These are phyloP conservation scores for Cladosporium sp. DNA, from an alignment of 2,329 filamentous ascomycete genomes.

Conservation along the genomic window DNA sequence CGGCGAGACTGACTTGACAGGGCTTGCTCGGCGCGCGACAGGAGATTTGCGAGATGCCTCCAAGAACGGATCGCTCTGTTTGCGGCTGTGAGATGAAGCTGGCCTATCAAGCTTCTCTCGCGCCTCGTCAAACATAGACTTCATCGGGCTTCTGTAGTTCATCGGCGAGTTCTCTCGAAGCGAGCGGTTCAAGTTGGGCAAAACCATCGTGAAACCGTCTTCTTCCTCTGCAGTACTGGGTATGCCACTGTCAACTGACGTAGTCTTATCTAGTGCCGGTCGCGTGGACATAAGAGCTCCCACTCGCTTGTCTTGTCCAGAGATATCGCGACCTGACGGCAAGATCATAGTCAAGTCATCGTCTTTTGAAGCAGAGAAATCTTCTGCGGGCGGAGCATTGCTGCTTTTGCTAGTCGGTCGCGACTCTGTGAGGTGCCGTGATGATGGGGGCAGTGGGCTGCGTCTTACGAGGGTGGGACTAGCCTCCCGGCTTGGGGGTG, in stretches of 20 bases:
- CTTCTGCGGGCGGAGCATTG: constrained; percentile 27
- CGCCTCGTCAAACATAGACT: constrained; percentile 39
- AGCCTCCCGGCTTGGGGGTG: constrained; percentile 33
- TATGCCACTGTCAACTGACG: constrained; percentile 44
- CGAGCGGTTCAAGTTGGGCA: constrained; percentile 43
- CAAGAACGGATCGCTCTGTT: constrained; percentile 21
- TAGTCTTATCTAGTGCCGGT: constrained; percentile 43
- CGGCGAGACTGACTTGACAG: constrained; percentile 33
- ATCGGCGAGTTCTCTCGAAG: constrained; percentile 33
- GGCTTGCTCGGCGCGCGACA: constrained; percentile 24
- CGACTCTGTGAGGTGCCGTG: constrained; percentile 27
- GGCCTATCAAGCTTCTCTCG: constrained; percentile 28
- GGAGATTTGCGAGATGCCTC: constrained; percentile 14
- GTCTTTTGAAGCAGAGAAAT: constrained; percentile 36
- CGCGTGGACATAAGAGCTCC: constrained; percentile 25
- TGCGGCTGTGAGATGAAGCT: constrained; percentile 17
- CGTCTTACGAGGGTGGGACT: constrained; percentile 35
- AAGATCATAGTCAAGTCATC: constrained; percentile 53
- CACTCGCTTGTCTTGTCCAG: constrained; percentile 5
- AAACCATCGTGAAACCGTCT: constrained; percentile 56
- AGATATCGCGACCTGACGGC: constrained; percentile 36
- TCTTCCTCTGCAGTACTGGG: constrained; percentile 45
- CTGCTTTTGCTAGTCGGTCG: constrained; percentile 40
- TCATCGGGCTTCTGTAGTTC: constrained; percentile 36
- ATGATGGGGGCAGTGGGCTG: constrained; percentile 27